Evolutionary conservation across 1,284 basidiomycete genomes (phyloP), one percentile per base, ranked within the genome.

Genomic region (Megacollybia platyphylla): DNA sequence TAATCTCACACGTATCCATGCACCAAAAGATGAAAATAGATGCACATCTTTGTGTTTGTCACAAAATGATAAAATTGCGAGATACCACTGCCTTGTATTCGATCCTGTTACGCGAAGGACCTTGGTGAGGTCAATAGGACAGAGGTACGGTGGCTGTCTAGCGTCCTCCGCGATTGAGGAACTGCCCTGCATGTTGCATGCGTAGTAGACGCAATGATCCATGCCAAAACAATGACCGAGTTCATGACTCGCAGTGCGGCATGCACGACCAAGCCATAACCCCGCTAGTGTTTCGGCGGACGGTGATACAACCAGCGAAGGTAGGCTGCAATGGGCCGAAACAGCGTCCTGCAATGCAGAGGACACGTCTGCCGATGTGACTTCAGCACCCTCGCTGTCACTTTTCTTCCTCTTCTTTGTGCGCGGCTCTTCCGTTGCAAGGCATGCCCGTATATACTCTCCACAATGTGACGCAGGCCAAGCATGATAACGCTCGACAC

Each of bases 191-290:
- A 61, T 63, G 20, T 48, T 40, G 43, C 60, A 63, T 2, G 60
- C 58, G 38, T 58, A 61, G 45, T 60, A 59, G 1, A 59, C 54
- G 43, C 61, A 63, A 42, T 61, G 59, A 29, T 62, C 59, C 9
- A 61, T 56, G 26, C 59, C 59, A 8, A 61, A 54, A 40, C 59
- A 59, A 42, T 62, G 60, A 1, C 61, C 61, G 2, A 61, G 51
- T 43, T 61, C 60, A 42, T 63, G 60, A 40, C 53, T 53, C n/a
- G 59, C 55, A 1, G 61, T 62, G 13, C 55, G 55, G 37, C 57
- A 59, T 10, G 58, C 52, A 8, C 60, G 55, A 7, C 53, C 50
- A 4, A 63, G 53, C 55, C 57, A 62, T 13, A 62, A 38, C 7
- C 48, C 53, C 7, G 50, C 46, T n/a, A 56, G 48, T 3, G 49